Percentiles rank a stretch among this genome's conserved stretches.
Evolutionary conservation across 768 basidiomycete species (phyloP).

Genomic region (Russula sp.): DNA sequence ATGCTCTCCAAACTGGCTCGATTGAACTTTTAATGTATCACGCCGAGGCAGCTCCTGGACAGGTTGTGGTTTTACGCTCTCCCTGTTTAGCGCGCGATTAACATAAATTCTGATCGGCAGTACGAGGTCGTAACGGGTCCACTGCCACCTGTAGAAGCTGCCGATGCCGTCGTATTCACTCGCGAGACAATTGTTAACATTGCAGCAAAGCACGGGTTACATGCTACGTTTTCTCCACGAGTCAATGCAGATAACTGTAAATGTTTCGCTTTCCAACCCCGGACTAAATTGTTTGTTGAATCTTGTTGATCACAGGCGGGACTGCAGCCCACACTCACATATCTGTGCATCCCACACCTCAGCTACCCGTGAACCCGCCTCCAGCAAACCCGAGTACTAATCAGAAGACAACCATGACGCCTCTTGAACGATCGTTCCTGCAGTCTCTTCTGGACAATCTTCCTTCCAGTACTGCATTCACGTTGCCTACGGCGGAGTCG

Average conservation of each 20-base stretch:
- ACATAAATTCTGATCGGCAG: conserved; percentile 26
- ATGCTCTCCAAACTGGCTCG: conserved; percentile 41
- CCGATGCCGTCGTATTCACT: conserved; percentile 60
- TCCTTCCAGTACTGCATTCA: conserved; percentile 50
- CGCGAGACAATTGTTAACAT: conserved; percentile 62
- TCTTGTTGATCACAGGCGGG: conserved; percentile 35
- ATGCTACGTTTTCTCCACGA: conserved; percentile 62
- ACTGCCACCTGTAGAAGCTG: conserved; percentile 56
- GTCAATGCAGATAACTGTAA: conserved; percentile 38
- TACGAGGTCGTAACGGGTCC: conserved; percentile 70
- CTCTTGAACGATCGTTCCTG: conserved; percentile 54
- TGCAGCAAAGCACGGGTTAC: conserved; percentile 56
- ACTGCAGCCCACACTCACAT: conserved; percentile 59
- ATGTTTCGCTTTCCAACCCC: conserved; percentile 4
- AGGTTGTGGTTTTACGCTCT: conserved; percentile 33
- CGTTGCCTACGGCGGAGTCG: conserved; percentile 53
- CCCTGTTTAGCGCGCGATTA: neutral
- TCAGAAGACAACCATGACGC: conserved; percentile 32
- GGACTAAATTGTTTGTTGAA: neutral
- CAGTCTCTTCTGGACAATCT: conserved; percentile 54
- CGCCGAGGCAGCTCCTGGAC: conserved; percentile 63
- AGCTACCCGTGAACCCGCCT: conserved; percentile 11
- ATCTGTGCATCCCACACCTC: conserved; percentile 45
- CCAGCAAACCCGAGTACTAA: conserved; percentile 17
- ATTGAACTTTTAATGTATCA: conserved; percentile 67